Conservation (phyloP, 768 basidiomycete genomes). For the Leccinum variicolor region DNA sequence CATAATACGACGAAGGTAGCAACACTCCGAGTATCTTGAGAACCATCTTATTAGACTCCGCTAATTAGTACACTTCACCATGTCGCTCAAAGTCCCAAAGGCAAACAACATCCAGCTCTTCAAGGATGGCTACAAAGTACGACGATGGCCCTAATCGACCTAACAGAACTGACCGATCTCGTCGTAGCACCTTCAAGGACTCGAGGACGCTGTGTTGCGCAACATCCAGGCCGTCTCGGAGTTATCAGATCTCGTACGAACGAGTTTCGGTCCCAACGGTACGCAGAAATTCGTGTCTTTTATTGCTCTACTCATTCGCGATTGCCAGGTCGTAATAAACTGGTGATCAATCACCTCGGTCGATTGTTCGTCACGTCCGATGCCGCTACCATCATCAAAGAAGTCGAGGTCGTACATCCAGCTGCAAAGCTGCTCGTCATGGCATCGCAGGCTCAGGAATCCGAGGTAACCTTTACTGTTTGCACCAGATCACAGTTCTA, state of each 20-base stretch:
- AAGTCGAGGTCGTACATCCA: conserved; percentile 98
- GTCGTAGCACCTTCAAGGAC: conserved; percentile 70
- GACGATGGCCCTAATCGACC: background rate
- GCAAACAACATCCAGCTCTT: conserved; percentile 86
- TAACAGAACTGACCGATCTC: conserved; percentile 2
- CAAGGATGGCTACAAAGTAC: conserved; percentile 95
- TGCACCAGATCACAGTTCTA: background rate
- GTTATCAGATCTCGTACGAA: conserved; percentile 90
- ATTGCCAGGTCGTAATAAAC: conserved; percentile 83
- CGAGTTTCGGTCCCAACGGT: conserved; percentile 97
- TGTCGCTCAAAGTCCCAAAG: conserved; percentile 96
- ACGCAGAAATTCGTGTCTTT: conserved; percentile 22
- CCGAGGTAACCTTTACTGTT: conserved; percentile 58
- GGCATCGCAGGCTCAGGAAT: conserved; percentile 95
- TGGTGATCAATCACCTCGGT: conserved; percentile 96
- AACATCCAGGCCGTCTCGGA: conserved; percentile 97
- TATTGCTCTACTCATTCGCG: conserved; percentile 2
- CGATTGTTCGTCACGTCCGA: conserved; percentile 96
- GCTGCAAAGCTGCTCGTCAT: conserved; percentile 99
- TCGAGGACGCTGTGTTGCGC: conserved; percentile 96
- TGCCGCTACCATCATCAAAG: conserved; percentile 97
- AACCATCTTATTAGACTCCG: conserved; percentile 42
- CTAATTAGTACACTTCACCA: conserved; percentile 28
- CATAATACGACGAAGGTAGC: conserved; percentile 56
- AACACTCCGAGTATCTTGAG: conserved; percentile 46